Conservation (phyloP, 2,329 filamentous ascomycete genomes). For the Colletotrichum eleusines region DNA sequence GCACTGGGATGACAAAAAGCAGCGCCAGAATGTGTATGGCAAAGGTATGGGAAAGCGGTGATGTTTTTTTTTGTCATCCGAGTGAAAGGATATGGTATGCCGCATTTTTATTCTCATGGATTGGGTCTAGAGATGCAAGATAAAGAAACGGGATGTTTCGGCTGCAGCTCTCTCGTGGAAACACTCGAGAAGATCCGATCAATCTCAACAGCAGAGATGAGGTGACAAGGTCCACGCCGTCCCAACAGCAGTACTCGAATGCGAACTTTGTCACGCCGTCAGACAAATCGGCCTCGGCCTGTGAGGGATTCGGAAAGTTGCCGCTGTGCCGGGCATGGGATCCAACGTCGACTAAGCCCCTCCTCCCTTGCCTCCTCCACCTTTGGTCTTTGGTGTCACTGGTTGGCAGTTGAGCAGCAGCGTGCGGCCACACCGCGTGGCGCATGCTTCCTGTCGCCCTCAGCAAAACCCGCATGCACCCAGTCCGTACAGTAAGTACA, state of each 20-base stretch:
- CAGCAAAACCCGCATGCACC: constrained; percentile 1
- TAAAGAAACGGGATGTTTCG: constrained; percentile 16
- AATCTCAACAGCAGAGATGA: constrained; percentile 4
- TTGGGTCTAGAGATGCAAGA: constrained; percentile 11
- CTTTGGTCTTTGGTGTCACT: constrained; percentile 19
- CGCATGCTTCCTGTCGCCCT: constrained; percentile 29
- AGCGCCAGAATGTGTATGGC: no score
- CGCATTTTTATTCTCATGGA: constrained; percentile 25
- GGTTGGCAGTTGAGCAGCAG: constrained; percentile 27
- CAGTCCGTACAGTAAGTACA: neutral
- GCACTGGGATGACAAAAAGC: no score
- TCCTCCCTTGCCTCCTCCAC: constrained; percentile 17
- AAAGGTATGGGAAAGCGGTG: no score
- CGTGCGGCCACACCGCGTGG: constrained; percentile 35
- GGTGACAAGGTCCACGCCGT: neutral
- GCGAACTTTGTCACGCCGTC: neutral
- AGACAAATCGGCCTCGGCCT: constrained; percentile 19
- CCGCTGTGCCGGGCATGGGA: constrained; percentile 24
- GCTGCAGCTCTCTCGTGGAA: neutral
- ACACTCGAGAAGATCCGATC: constrained; percentile 4
- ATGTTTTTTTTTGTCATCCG: no score
- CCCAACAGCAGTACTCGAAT: neutral
- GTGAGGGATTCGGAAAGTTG: constrained; percentile 11
- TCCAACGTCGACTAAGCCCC: constrained; percentile 38
- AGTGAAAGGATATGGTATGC: constrained; percentile 29